Evolutionary conservation across 2,329 filamentous ascomycete species (phyloP).

Genomic region (Pseudophaeomoniella oleicola): DNA sequence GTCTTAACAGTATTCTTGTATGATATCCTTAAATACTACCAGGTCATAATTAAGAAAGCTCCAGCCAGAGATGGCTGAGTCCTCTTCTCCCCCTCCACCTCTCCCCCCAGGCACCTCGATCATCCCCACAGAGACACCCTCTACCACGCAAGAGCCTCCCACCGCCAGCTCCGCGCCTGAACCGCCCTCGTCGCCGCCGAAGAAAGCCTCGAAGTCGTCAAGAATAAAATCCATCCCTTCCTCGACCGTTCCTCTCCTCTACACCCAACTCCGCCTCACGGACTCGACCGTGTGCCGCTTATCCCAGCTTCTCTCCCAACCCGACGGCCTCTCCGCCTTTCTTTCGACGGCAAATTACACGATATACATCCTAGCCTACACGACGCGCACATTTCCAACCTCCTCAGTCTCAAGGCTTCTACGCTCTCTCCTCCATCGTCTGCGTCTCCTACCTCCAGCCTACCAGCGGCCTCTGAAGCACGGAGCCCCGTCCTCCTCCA

Average conservation of each 20-base stretch:
- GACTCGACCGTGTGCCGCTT: not conserved
- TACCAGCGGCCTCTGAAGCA: conserved; percentile 34
- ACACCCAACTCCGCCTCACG: not conserved
- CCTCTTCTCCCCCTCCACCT: no score
- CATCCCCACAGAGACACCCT: not conserved
- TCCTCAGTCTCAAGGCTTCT: conserved; percentile 11
- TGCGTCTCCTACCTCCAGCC: conserved; percentile 26
- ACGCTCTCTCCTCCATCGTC: conserved; percentile 26
- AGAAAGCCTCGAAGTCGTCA: not conserved
- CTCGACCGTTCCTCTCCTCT: not conserved
- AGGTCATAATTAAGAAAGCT: no score
- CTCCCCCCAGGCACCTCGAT: not conserved
- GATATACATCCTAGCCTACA: conserved; percentile 45
- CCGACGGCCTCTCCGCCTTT: conserved; percentile 53
- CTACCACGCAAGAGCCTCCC: not conserved
- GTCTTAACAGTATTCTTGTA: no score
- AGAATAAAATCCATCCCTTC: not conserved
- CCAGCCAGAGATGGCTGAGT: no score
- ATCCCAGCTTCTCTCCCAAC: conserved; percentile 52
- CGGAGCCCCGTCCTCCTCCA: conserved; percentile 30
- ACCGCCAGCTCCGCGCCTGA: no score
- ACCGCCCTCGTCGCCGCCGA: not conserved
- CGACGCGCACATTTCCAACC: conserved; percentile 29
- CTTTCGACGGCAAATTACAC: conserved; percentile 57
- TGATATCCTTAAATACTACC: no score